Base-by-base conservation (phyloP, 208 protist genomes). In the Phytomonas sp. region DNA sequence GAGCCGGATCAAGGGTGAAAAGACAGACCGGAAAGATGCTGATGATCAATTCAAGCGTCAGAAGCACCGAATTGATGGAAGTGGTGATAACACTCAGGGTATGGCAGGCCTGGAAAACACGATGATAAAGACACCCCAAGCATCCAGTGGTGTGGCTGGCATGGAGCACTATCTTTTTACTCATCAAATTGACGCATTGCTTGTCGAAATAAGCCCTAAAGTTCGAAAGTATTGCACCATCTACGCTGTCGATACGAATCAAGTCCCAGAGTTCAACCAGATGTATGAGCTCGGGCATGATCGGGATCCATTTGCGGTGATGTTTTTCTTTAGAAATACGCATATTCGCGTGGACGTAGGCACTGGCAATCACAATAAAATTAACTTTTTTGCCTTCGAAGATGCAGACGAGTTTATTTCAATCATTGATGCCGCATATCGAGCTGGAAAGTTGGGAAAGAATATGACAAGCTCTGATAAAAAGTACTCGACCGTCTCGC, bases 341-440 rank as follows among this genome's bases (percentile, higher is more conserved):
- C 98, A 99, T 85, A 99, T 99, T n/a, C 97, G 98, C 80, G 97
- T 99, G 20, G 98, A 99, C 78, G 87, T 99, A 0, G 98, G 98
- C 17, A 99, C 98, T 17, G 98, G 98, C 40, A 99, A 99, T 83
- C 99, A 99, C 84, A 99, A 99, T 84, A 99, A 99, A 86, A 98
- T 99, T 62, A 99, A 99, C 79, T 99, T 98, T 83, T 88, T 96
- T 26, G 88, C 96, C 75, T 88, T 98, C 34, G 87, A 99, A 30
- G 88, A 88, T 61, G 82, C 95, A 66, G 94, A 99, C 68, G 98
- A 99, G 63, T 76, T 99, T 60, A 92, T 99, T 66, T 96, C 98
- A 71, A 98, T 99, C 53, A 88, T 99, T 37, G 96, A 99, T 72
- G 92, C 91, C 1, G 94, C 98, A 26, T 99, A 98, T 83, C 79